Evolutionary conservation across 1,139 yeast genomes (phyloP).

Genomic region (Pneumocystis murina): DNA sequence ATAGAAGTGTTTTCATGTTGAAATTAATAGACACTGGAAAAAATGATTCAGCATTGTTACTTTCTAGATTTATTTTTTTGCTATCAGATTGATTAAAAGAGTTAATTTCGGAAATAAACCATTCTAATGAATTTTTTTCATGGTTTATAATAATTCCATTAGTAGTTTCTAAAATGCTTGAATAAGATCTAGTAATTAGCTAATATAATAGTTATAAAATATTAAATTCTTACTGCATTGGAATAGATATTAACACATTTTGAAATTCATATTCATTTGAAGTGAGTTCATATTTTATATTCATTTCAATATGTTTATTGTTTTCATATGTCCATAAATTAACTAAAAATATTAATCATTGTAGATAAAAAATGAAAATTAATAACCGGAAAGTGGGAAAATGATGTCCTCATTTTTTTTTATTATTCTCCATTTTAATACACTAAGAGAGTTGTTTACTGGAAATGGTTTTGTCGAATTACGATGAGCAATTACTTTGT

Average conservation of each 20-base stretch:
- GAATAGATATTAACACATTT: background rate
- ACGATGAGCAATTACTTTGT: slow-evolving; percentile 2
- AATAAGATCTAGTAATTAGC: background rate
- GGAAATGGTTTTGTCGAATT: slow-evolving; percentile 4
- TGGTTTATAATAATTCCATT: background rate
- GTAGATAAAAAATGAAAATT: background rate
- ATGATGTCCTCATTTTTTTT: background rate
- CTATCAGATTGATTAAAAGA: background rate
- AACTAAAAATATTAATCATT: background rate
- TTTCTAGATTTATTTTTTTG: background rate
- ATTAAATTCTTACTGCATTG: background rate
- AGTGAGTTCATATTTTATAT: background rate
- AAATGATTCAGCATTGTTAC: background rate
- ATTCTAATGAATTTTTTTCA: background rate
- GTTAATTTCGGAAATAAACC: background rate
- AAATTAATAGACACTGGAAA: background rate
- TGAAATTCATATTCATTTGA: background rate
- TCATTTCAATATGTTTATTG: background rate
- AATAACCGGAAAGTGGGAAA: background rate
- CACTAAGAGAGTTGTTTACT: background rate
- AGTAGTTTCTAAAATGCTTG: background rate
- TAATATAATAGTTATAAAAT: background rate
- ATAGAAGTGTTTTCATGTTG: background rate
- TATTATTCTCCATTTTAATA: slow-evolving; percentile 1
- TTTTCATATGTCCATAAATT: background rate